Percentiles rank a stretch among this genome's conserved stretches.
phyloP scores from a whole-genome alignment of 495 filamentous ascomycete genomes.

The Aspergillus bertholletiae region DNA sequence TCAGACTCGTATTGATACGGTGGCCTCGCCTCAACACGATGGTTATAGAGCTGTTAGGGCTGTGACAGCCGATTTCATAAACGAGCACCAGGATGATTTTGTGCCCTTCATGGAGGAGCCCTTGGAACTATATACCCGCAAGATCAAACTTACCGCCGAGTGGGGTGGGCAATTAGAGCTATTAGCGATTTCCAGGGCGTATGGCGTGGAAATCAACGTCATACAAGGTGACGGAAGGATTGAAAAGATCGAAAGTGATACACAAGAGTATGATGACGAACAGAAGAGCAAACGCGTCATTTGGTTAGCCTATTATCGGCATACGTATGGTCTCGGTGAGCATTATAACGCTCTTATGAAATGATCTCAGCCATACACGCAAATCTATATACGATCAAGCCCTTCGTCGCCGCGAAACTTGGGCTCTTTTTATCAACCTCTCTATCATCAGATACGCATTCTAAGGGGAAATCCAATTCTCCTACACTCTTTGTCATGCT shows the following conservation, averaged over 20 bases:
- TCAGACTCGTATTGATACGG: conserved; percentile 41
- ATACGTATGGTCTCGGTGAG: conserved; percentile 89
- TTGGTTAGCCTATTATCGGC: conserved; percentile 94
- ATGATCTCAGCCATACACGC: conserved; percentile 10
- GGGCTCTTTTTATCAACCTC: background rate
- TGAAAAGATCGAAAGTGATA: conserved; percentile 62
- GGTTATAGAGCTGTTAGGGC: conserved; percentile 46
- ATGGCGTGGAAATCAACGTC: conserved; percentile 78
- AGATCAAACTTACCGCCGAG: conserved; percentile 85
- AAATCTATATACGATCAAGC: background rate
- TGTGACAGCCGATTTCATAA: conserved; percentile 55
- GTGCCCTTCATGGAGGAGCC: conserved; percentile 78
- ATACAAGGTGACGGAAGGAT: conserved; percentile 76
- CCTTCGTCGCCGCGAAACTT: background rate
- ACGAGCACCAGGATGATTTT: conserved; percentile 57
- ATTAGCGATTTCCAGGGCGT: conserved; percentile 76
- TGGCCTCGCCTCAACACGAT: conserved; percentile 38
- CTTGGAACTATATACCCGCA: conserved; percentile 66
- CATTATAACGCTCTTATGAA: conserved; percentile 85
- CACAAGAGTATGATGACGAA: conserved; percentile 43
- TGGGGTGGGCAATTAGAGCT: conserved; percentile 96
- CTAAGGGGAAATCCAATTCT: background rate
- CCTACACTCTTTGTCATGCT: no score
- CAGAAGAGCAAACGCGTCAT: conserved; percentile 45
- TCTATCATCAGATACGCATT: background rate